Evolutionary conservation across 1,284 basidiomycete species (phyloP).

Genomic region (Afroboletus lepidellus): DNA sequence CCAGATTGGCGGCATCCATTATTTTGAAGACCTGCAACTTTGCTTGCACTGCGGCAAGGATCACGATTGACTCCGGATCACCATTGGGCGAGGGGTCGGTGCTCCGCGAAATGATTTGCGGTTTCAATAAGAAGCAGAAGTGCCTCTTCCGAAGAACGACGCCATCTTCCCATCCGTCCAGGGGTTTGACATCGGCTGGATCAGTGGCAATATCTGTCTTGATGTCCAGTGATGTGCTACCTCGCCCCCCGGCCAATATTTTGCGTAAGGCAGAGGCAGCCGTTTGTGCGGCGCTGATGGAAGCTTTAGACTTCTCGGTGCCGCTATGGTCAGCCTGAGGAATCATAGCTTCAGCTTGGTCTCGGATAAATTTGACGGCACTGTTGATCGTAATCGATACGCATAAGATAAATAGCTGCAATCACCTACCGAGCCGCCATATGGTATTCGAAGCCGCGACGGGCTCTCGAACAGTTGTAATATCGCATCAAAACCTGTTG

Average conservation of each 20-base stretch:
- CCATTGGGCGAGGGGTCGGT: slow-evolving; percentile 38
- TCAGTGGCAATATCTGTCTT: slow-evolving; percentile 30
- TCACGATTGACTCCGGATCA: slow-evolving; percentile 62
- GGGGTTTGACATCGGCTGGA: slow-evolving; percentile 48
- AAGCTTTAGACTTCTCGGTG: slow-evolving; percentile 35
- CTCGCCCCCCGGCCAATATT: slow-evolving; percentile 53
- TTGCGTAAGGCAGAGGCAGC: slow-evolving; percentile 64
- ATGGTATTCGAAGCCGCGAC: slow-evolving; percentile 83
- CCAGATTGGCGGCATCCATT: slow-evolving; percentile 74
- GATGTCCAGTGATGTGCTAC: slow-evolving; percentile 46
- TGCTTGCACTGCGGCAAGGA: slow-evolving; percentile 82
- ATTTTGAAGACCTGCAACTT: slow-evolving; percentile 82
- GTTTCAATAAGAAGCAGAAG: slow-evolving; percentile 85
- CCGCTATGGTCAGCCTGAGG: slow-evolving; percentile 35
- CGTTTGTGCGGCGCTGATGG: slow-evolving; percentile 50
- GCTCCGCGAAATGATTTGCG: slow-evolving; percentile 84
- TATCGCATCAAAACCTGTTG: slow-evolving; percentile 83
- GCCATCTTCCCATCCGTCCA: slow-evolving; percentile 70
- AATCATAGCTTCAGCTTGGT: slow-evolving; percentile 61
- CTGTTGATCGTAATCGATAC: slow-evolving; percentile 36
- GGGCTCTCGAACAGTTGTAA: slow-evolving; percentile 78
- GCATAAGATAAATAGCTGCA: not conserved
- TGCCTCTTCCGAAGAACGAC: slow-evolving; percentile 69
- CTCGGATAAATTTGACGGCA: slow-evolving; percentile 82
- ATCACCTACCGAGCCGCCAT: slow-evolving; percentile 74